A percentile compares a stretch with the other conserved stretches of the same genome.
Evolutionary conservation across 2,329 filamentous ascomycete genomes (phyloP).

Genomic region (Ophiosphaerella narmari): DNA sequence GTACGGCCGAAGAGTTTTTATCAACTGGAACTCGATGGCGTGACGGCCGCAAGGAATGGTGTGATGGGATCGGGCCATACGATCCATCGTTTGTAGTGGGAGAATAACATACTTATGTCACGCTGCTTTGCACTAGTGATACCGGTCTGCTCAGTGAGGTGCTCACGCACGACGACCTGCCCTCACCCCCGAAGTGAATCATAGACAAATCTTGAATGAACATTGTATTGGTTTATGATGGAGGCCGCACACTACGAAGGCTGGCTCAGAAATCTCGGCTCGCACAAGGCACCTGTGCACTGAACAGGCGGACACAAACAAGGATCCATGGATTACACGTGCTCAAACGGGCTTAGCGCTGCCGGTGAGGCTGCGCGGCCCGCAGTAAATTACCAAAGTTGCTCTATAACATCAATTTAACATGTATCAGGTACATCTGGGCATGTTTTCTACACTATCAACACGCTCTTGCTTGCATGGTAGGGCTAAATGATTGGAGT

Average conservation of each 20-base stretch:
- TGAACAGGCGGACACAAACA: neutral
- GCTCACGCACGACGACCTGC: neutral
- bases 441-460: no score
- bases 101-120: neutral
- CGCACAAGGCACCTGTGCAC: conserved; percentile 1
- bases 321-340: neutral
- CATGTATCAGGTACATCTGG: no score
- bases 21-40: conserved; percentile 1
- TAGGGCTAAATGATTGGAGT: no score
- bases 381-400: no score
- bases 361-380: neutral
- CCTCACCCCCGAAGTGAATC: neutral
- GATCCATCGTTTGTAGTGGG: neutral
- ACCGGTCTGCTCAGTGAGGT: neutral
- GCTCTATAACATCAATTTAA: no score
- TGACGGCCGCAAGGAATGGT: conserved; percentile 2
- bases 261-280: neutral
- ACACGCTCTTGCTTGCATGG: no score
- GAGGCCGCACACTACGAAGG: neutral
- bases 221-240: neutral
- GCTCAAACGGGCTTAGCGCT: neutral
- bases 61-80: neutral
- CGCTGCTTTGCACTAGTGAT: neutral
- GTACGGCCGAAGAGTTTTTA: neutral
- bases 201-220: neutral